Percentiles rank a stretch among this genome's conserved stretches.
Evolutionary conservation across 768 basidiomycete species (phyloP).

Genomic region (Leccinum uliginosum): DNA sequence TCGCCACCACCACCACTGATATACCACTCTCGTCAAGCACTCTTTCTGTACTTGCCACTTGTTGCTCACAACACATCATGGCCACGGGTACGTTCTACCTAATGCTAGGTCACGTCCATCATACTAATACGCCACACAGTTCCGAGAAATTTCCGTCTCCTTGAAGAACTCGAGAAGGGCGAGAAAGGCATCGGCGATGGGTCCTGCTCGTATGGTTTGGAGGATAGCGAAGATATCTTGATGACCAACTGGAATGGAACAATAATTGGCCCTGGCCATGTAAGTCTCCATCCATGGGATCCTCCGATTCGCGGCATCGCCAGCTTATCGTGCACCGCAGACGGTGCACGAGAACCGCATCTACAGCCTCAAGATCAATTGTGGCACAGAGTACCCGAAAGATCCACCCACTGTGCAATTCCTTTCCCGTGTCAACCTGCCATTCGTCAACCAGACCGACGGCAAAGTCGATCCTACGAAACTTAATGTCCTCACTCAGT

Average conservation of each 20-base stretch:
- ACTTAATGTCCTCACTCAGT: conserved; percentile 67
- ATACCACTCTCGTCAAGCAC: not conserved
- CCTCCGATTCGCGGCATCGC: conserved; percentile 12
- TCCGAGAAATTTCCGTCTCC: conserved; percentile 91
- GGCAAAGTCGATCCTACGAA: conserved; percentile 77
- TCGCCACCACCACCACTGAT: too few relatives aligned
- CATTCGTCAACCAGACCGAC: conserved; percentile 73
- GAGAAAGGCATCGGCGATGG: conserved; percentile 99
- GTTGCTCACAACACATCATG: conserved; percentile 31
- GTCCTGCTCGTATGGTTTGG: conserved; percentile 93
- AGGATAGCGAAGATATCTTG: conserved; percentile 92
- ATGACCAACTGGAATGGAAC: conserved; percentile 99
- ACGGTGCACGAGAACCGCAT: conserved; percentile 99
- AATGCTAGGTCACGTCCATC: not conserved
- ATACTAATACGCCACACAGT: conserved; percentile 47
- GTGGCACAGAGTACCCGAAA: conserved; percentile 75
- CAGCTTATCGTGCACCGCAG: conserved; percentile 36
- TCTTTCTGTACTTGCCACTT: conserved; percentile 4
- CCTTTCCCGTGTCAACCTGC: conserved; percentile 86
- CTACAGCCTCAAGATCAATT: conserved; percentile 90
- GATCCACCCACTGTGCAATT: conserved; percentile 78
- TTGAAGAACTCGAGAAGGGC: conserved; percentile 99
- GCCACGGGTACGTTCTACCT: conserved; percentile 44
- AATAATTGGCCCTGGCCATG: conserved; percentile 97
- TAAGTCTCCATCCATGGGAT: conserved; percentile 37